Evolutionary conservation across 192 early-diverging fungal species (phyloP), one percentile per base, ranked within the genome.

Genomic region (Coemansia sp.): DNA sequence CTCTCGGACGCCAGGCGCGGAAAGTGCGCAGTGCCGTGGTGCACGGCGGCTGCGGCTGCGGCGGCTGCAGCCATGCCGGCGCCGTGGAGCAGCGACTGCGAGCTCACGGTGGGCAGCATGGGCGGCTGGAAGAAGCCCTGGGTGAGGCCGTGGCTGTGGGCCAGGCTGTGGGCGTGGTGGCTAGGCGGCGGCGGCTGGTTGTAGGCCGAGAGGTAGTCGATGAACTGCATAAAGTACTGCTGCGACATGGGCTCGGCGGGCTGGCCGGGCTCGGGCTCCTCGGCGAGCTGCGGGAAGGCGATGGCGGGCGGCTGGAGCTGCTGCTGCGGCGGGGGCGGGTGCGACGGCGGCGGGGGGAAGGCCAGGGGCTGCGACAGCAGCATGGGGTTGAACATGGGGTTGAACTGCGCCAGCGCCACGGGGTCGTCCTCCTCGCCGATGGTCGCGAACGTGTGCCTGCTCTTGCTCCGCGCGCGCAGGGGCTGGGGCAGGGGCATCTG

Each of bases 171-270:
- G 53, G n/a, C 47, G 58, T 11, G 19, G 54, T 36, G 56, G 66
- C 31, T 56, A n/a, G n/a, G 41, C 19, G 32, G 42, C 35, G 42
- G 62, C 58, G 53, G 62, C 42, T 72, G 65, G 60, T 73, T 72
- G 67, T 67, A 82, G 15, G 57, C 60, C 1, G 79, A 68, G 15
- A 82, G 60, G 37, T 82, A 82, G 73, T 82, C 79, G 40, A 82
- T 82, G 63, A 82, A 57, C 70, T 82, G 79, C 70, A 82, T 72
- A n/a, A 82, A 40, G 39, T 73, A 71, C 63, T 82, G 73, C 67
- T 65, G 73, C 49, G 72, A 71, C 42, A 71, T 64, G 41, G 64
- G 67, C 29, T 74, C 70, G 9, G 60, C 12, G 12, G 27, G 11
- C 46, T 64, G 47, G 27, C 66, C 65, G 4, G 15, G 59, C 49